Base-by-base conservation (phyloP, 208 protist species). In the Leishmania lainsoni region DNA sequence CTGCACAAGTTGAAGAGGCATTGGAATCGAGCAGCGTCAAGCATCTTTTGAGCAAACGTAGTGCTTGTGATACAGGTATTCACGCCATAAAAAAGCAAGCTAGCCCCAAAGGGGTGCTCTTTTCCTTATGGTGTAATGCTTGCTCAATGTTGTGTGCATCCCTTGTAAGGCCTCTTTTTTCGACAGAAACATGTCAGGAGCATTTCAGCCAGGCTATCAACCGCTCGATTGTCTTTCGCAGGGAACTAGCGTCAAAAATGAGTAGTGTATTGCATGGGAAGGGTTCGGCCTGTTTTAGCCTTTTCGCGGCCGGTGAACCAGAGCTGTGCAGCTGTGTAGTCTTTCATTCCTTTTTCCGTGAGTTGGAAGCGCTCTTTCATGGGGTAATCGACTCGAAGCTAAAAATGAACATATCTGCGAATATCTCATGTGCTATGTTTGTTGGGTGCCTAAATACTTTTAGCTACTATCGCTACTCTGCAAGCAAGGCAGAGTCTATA, bases 321-420 rank as follows among this genome's bases (percentile, higher is more conserved):
- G 81, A 85, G 65, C 58, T 85, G 8, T 85, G 81, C 32, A 71
- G 77, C 54, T 85, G 81, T 54, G n/a, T 81, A n/a, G 58, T 76
- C 6, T 85, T 78, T 69, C 63, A 81, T n/a, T 49, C 72, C 1
- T 85, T 76, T 75, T 81, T 79, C 66, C 45, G 77, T 42, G 1
- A 74, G 42, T 35, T 81, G 20, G 61, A 78, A 39, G 58, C 5
- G 3, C 8, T 75, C 6, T 85, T 85, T 69, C 26, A 39, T 42
- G 17, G 56, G 0, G 5, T 16, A 4, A 45, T 78, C 10, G 26
- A 54, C 35, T 68, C 70, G 35, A 29, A 65, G 4, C 73, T 20
- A 2, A 68, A 68, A 63, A 77, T 59, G 20, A 29, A 61, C 20
- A 14, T 29, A 29, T 81, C 75, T 0, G 69, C 81, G 0, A 9